Percentiles rank a stretch among this genome's conserved stretches.
Conservation (phyloP, 352 stramenopile species). For the Chrysophaeum taylorii region DNA sequence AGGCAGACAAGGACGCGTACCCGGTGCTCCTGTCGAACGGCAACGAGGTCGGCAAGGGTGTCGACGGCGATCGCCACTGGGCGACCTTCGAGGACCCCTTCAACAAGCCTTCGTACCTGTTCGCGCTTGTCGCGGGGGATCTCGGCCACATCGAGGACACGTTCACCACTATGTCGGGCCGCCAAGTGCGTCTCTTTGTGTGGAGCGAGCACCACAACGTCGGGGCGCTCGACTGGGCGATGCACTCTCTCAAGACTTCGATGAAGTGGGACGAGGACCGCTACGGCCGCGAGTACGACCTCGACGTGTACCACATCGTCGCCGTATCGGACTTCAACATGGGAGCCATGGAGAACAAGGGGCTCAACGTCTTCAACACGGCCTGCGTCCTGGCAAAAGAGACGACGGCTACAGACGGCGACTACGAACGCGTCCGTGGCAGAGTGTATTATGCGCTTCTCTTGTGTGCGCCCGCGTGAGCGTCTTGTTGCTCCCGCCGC, state of each 20-base stretch:
- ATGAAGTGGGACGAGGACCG: conserved; percentile 77
- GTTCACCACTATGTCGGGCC: conserved; percentile 52
- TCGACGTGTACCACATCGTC: conserved; percentile 74
- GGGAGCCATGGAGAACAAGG: conserved; percentile 68
- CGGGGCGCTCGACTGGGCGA: conserved; percentile 54
- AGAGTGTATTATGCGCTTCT: too few relatives aligned
- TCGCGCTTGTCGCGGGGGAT: conserved; percentile 61
- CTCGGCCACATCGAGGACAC: conserved; percentile 33
- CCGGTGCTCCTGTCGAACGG: conserved; percentile 69
- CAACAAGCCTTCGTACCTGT: conserved; percentile 72
- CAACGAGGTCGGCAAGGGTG: conserved; percentile 54
- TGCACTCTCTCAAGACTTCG: conserved; percentile 54
- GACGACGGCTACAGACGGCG: conserved; percentile 58
- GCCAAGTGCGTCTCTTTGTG: conserved; percentile 55
- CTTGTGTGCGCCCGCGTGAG: neutral
- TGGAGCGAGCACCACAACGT: conserved; percentile 63
- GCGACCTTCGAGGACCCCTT: conserved; percentile 67
- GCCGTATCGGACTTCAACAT: conserved; percentile 77
- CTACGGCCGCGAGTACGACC: conserved; percentile 72
- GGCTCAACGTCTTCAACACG: conserved; percentile 78
- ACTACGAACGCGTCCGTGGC: conserved; percentile 58
- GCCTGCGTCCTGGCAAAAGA: conserved; percentile 63
- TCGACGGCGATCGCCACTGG: conserved; percentile 42
- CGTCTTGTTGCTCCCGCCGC: neutral
- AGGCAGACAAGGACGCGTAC: conserved; percentile 46